Evolutionary conservation across 148 eudicot species (phyloP).

Genomic region (Cornus controversa): DNA sequence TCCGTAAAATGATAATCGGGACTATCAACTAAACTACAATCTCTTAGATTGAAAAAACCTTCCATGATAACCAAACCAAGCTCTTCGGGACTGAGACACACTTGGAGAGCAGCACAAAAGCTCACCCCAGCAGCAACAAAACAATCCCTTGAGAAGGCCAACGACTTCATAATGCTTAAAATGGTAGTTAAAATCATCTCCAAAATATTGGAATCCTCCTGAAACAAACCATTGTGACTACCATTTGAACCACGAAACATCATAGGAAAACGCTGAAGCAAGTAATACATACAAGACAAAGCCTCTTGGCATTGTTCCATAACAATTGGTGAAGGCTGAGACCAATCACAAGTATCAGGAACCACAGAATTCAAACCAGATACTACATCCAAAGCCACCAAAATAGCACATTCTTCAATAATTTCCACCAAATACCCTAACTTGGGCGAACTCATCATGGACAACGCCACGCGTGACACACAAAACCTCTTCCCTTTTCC

Average conservation of each 20-base stretch:
- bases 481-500: constrained; percentile 73
- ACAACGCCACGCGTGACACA: constrained; percentile 75
- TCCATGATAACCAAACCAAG: constrained; percentile 63
- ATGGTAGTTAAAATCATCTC: constrained; percentile 48
- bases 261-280: constrained; percentile 76
- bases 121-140: constrained; percentile 95
- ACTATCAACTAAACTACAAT: constrained; percentile 28
- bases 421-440: constrained; percentile 75
- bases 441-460: constrained; percentile 89
- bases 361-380: constrained; percentile 58
- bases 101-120: constrained; percentile 86
- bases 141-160: constrained; percentile 84
- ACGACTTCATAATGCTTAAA: constrained; percentile 58
- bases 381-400: constrained; percentile 67
- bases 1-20: constrained; percentile 23
- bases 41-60: constrained; percentile 48
- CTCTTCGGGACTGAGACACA: constrained; percentile 64
- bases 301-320: constrained; percentile 98
- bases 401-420: constrained; percentile 66
- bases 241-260: constrained; percentile 36
- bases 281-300: constrained; percentile 84
- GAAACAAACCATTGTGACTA: background rate
- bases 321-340: constrained; percentile 74
- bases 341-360: constrained; percentile 49
- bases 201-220: constrained; percentile 23